Evolutionary conservation across 352 stramenopile species (phyloP), one percentile per base, ranked within the genome.

Genomic region (Thalassiosira exigua): DNA sequence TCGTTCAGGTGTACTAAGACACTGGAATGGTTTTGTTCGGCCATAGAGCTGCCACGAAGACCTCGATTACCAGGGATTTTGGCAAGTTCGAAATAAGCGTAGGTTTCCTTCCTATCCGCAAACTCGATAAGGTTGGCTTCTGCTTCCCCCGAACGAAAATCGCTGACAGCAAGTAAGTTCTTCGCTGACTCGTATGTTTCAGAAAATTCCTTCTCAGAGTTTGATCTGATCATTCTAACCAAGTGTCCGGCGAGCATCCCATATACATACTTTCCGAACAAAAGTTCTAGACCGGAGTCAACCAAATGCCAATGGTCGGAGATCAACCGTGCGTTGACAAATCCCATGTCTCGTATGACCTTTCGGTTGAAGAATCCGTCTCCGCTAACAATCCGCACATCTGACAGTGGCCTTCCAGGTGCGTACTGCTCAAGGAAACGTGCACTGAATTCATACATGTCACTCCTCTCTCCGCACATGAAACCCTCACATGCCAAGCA

Each of bases 221-320:
- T 46, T 17, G 64, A 29, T 46, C 57, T 7, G 21, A 75, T 60
- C 64, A 81, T 75, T 24, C 30, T 19, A 11, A 42, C 14, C 1
- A 81, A 29, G 42, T 81, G 30, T 22, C 12, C 19, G 30, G 54
- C 61, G 12, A 81, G n/a, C 11, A 81, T 42, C 22, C 59, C 32
- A 44, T 57, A 41, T 41, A 32, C 22, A 46, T 11, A n/a, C 4
- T 57, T 60, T 1, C 57, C 53, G 27, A 78, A 73, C 3, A 48
- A 53, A 56, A 77, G 71, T 21, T 51, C 27, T 12, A 82, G 7
- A 9, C 59, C 59, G 52, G 53, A 73, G 29, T 78, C 58, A 44
- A 78, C 14, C 36, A 14, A 14, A 44, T n/a, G n/a, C n/a, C n/a
- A n/a, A n/a, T n/a, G n/a, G n/a, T n/a, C n/a, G n/a, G n/a, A n/a